These are phyloP conservation scores for Erodium texanum DNA, from an alignment of 441 rosid species.

Conservation along the genomic window DNA sequence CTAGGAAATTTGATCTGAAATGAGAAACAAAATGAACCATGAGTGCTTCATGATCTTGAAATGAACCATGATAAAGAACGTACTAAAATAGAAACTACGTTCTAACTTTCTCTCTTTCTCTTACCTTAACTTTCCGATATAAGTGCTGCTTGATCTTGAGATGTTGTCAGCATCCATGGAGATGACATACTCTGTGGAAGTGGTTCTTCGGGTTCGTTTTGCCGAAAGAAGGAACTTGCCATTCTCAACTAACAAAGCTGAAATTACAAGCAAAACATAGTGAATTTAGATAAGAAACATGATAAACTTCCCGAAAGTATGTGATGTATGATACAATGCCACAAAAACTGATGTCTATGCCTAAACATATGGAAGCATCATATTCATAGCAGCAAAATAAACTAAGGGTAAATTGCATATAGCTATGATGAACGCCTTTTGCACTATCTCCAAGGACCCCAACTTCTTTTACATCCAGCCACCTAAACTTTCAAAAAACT, in stretches of 20 bases:
- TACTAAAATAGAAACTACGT: not conserved
- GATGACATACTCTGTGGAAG: conserved; percentile 83
- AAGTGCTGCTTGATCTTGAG: conserved; percentile 78
- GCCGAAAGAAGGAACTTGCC: conserved; percentile 95
- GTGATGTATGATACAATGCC: not conserved
- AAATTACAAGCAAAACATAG: not conserved
- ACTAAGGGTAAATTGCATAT: no score
- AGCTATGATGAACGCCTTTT: no score
- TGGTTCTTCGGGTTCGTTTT: conserved; percentile 79
- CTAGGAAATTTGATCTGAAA: conserved; percentile 23
- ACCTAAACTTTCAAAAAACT: no score
- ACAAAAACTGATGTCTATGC: no score
- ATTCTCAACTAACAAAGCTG: conserved; percentile 84
- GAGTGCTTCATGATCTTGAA: no score
- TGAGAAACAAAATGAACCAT: not conserved
- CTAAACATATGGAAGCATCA: no score
- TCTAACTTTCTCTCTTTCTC: not conserved
- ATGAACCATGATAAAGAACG: not conserved
- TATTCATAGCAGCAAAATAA: no score
- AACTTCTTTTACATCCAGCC: no score
- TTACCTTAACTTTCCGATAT: conserved; percentile 85
- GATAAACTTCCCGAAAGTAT: not conserved
- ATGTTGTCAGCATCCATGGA: conserved; percentile 86
- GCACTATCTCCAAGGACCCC: no score
- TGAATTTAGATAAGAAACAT: not conserved